Evolutionary conservation across 208 protist species (phyloP).

Genomic region (Paratrypanosoma confusum): DNA sequence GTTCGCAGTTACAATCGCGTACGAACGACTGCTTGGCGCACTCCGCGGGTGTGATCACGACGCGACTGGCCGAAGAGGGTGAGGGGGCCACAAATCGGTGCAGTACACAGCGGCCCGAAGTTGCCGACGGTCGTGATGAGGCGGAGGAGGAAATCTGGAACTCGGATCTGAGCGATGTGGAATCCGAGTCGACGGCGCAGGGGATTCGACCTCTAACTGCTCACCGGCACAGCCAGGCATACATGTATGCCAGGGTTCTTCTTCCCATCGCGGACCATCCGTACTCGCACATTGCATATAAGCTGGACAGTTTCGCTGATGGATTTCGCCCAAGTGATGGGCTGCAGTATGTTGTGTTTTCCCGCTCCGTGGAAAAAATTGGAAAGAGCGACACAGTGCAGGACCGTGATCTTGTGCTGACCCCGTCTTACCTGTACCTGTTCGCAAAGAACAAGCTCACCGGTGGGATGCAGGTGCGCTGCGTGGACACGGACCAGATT

Average conservation of each 20-base stretch:
- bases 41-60: too few relatives aligned
- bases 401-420: conserved; percentile 37
- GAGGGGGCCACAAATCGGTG: too few relatives aligned
- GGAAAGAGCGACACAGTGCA: conserved; percentile 34
- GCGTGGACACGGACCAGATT: conserved; percentile 32
- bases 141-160: conserved; percentile 3
- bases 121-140: conserved; percentile 4
- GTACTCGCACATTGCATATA: conserved; percentile 36
- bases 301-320: conserved; percentile 16
- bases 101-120: too few relatives aligned
- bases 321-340: conserved; percentile 31
- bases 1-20: too few relatives aligned
- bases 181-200: background rate
- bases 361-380: conserved; percentile 38
- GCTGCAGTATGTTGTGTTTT: conserved; percentile 35
- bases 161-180: background rate
- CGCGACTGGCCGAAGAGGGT: too few relatives aligned
- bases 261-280: conserved; percentile 15
- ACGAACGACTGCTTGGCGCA: too few relatives aligned
- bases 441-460: conserved; percentile 17
- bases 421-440: conserved; percentile 34
- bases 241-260: conserved; percentile 4
- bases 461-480: conserved; percentile 8
- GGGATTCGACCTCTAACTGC: background rate
- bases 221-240: background rate